Conservation (phyloP, 129 eudicot species). For the Kitagawia praeruptora region DNA sequence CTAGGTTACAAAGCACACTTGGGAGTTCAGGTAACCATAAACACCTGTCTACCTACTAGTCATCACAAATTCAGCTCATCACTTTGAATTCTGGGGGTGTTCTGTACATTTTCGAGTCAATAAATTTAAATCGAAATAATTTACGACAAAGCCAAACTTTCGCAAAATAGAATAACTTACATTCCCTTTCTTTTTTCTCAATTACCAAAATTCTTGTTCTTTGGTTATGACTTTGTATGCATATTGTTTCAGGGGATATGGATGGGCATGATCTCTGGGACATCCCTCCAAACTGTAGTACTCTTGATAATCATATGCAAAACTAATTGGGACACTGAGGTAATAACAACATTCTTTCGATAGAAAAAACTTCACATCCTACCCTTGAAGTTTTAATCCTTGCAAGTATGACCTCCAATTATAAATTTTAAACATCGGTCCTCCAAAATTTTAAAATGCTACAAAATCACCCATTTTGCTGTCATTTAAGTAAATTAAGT, state of each 20-base stretch:
- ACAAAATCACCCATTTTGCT: background rate
- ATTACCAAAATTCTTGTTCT: background rate
- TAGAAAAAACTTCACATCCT: background rate
- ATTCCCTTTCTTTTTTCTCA: background rate
- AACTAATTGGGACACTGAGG: conserved; percentile 76
- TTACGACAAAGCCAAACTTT: background rate
- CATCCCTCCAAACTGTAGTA: conserved; percentile 51
- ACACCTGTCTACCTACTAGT: background rate
- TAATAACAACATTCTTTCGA: conserved; percentile 14
- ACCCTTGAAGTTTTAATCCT: background rate
- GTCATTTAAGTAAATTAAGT: too few relatives aligned
- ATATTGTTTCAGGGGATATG: conserved; percentile 53
- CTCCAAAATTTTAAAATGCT: background rate
- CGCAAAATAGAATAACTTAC: background rate
- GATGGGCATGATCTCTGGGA: conserved; percentile 80
- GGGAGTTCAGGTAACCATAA: conserved; percentile 47
- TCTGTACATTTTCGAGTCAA: background rate
- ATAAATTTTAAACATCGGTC: background rate
- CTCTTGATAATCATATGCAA: conserved; percentile 47
- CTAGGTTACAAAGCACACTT: conserved; percentile 53
- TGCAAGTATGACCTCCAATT: background rate
- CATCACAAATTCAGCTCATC: background rate
- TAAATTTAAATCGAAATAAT: too few relatives aligned
- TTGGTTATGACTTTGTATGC: background rate
- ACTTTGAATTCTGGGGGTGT: background rate